Percentiles rank a stretch among this genome's conserved stretches.
phyloP scores from a whole-genome alignment of 2,329 filamentous ascomycete genomes.

The Venturia effusa region DNA sequence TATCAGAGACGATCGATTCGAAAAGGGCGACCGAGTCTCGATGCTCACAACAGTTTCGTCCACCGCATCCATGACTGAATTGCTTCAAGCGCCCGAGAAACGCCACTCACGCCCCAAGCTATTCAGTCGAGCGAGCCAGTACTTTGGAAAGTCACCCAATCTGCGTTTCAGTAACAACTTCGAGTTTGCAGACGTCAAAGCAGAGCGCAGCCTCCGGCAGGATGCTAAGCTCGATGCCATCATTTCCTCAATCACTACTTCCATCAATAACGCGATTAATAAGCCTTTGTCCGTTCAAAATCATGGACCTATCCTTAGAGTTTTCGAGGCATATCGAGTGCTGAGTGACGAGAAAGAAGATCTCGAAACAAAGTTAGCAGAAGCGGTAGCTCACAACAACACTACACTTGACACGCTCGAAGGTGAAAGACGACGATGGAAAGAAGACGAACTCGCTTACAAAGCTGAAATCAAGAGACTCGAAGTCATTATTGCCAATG shows the following conservation, averaged over 20 bases:
- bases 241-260: not conserved
- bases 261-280: not conserved
- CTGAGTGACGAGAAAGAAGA: not conserved
- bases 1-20: not conserved
- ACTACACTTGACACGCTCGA: conserved; percentile 3
- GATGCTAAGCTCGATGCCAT: not conserved
- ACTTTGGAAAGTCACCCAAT: not conserved
- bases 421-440: conserved; percentile 6
- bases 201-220: not conserved
- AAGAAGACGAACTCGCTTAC: conserved; percentile 8
- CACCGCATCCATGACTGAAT: not conserved
- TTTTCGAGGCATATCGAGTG: conserved; percentile 2
- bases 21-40: not conserved
- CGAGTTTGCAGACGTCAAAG: not conserved
- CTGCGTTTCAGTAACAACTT: not conserved
- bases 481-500: conserved; percentile 8
- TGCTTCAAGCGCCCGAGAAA: conserved; percentile 3
- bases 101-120: conserved; percentile 8
- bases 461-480: conserved; percentile 9
- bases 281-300: conserved; percentile 11
- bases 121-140: conserved; percentile 8
- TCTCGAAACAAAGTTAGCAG: not conserved
- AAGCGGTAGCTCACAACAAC: not conserved
- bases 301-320: conserved; percentile 1
- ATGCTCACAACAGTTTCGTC: not conserved